phyloP scores from a whole-genome alignment of 495 filamentous ascomycete genomes.

The Lasiosphaeriaceae sp. region DNA sequence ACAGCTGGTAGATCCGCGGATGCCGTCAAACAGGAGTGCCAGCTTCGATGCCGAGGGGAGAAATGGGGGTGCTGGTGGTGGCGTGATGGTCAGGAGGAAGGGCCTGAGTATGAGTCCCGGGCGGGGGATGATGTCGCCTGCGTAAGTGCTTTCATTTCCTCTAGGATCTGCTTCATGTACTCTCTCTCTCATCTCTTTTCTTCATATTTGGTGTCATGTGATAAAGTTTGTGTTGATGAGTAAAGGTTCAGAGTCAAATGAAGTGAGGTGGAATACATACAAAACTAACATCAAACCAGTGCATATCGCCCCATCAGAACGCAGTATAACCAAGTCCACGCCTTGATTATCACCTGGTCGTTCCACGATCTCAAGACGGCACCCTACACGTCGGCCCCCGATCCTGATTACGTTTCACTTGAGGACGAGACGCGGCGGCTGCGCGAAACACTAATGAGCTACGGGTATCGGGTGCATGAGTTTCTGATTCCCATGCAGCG shows the following conservation, averaged over 20 bases:
- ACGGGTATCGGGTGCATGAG: constrained; percentile 26
- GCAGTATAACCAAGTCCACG: constrained; percentile 26
- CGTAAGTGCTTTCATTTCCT: constrained; percentile 13
- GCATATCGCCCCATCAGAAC: constrained; percentile 2
- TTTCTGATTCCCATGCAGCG: constrained; percentile 27
- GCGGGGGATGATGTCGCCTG: neutral
- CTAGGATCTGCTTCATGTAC: neutral
- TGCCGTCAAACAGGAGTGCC: constrained; percentile 10
- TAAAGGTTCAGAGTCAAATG: neutral
- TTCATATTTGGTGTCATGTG: too few species aligned
- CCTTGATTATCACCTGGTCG: constrained; percentile 29
- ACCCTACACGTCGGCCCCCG: constrained; percentile 23
- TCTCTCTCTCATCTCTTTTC: neutral
- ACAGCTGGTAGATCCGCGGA: constrained; percentile 1
- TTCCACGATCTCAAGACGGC: constrained; percentile 28
- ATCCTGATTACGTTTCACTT: constrained; percentile 25
- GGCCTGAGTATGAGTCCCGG: constrained; percentile 4
- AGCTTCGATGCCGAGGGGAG: constrained; percentile 8
- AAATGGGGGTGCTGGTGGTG: neutral
- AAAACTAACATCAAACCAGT: constrained; percentile 5
- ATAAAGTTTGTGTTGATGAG: too few species aligned
- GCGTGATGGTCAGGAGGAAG: constrained; percentile 1
- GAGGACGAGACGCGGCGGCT: constrained; percentile 31
- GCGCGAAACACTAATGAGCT: constrained; percentile 21
- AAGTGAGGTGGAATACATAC: neutral